Percentiles rank a stretch among this genome's conserved stretches.
These are phyloP conservation scores for Ophiocordyceps camponoti-rufipedis DNA, from an alignment of 2,329 filamentous ascomycete species.

Conservation along the genomic window DNA sequence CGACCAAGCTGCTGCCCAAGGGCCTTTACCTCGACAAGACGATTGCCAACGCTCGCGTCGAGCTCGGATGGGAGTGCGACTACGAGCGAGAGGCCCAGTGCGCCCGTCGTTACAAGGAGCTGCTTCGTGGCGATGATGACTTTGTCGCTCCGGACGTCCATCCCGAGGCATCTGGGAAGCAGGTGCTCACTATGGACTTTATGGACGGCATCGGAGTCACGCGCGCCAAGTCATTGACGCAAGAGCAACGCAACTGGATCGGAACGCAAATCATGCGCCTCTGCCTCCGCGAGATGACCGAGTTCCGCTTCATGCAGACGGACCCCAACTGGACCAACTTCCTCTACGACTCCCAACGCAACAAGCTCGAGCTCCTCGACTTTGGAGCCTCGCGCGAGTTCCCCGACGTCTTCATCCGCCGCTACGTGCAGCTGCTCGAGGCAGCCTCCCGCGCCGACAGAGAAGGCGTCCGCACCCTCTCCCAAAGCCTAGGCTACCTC, in stretches of 20 bases:
- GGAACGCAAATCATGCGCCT: constrained; percentile 84
- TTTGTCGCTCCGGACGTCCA: constrained; percentile 71
- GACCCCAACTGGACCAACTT: constrained; percentile 99
- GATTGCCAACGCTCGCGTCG: constrained; percentile 81
- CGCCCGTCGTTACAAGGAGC: constrained; percentile 53
- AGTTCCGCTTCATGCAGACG: constrained; percentile 97
- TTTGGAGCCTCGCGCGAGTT: constrained; percentile 87
- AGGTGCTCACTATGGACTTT: constrained; percentile 85
- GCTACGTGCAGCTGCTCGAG: constrained; percentile 63
- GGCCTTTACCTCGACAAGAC: constrained; percentile 93
- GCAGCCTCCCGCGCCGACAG: constrained; percentile 60
- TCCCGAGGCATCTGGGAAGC: constrained; percentile 60
- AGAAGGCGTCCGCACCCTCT: constrained; percentile 43
- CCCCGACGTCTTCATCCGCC: constrained; percentile 58
- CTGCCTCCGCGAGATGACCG: constrained; percentile 79
- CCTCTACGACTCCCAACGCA: constrained; percentile 57
- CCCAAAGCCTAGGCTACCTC: constrained; percentile 68
- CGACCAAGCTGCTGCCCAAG: constrained; percentile 74
- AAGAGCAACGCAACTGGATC: constrained; percentile 86
- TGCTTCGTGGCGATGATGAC: constrained; percentile 50
- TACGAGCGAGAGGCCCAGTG: constrained; percentile 79
- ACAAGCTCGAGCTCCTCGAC: constrained; percentile 77
- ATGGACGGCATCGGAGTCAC: constrained; percentile 79
- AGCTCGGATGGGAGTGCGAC: constrained; percentile 94
- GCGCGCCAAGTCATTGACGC: constrained; percentile 54